A percentile compares a stretch with the other conserved stretches of the same genome.
These are phyloP conservation scores for Dothistroma pini DNA, from an alignment of 2,329 filamentous ascomycete species.

Conservation along the genomic window DNA sequence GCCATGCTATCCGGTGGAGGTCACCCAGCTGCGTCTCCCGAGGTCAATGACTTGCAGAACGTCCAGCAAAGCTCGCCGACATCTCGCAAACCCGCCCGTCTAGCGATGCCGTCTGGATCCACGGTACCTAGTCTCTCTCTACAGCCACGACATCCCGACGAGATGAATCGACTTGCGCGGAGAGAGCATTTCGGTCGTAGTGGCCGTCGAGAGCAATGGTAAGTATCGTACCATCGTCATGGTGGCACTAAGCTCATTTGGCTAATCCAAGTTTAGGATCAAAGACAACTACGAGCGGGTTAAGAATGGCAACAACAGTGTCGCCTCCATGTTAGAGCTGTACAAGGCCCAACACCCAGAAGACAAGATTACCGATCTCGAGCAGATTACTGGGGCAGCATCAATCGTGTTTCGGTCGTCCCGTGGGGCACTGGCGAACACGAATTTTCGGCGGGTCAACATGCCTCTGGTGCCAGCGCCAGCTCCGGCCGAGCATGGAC, in stretches of 20 bases:
- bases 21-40: not conserved
- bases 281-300: not conserved
- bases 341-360: not conserved
- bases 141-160: not conserved
- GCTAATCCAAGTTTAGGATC: not conserved
- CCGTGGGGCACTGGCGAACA: not conserved
- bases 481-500: not conserved
- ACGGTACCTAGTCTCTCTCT: not conserved
- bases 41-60: not conserved
- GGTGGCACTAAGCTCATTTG: not conserved
- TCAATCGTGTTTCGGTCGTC: not conserved
- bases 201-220: conserved; percentile 3
- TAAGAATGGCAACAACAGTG: not conserved
- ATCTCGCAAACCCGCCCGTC: not conserved
- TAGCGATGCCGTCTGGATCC: not conserved
- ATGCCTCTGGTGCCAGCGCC: not conserved
- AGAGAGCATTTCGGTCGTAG: not conserved
- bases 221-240: not conserved
- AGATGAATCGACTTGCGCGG: not conserved
- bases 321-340: not conserved
- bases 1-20: not conserved
- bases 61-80: not conserved
- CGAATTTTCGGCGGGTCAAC: not conserved
- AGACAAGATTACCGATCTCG: not conserved
- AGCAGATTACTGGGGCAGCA: not conserved